Percentiles rank a stretch among this genome's conserved stretches.
Evolutionary conservation across 1,284 basidiomycete genomes (phyloP).

Genomic region (Abortiporus biennis): DNA sequence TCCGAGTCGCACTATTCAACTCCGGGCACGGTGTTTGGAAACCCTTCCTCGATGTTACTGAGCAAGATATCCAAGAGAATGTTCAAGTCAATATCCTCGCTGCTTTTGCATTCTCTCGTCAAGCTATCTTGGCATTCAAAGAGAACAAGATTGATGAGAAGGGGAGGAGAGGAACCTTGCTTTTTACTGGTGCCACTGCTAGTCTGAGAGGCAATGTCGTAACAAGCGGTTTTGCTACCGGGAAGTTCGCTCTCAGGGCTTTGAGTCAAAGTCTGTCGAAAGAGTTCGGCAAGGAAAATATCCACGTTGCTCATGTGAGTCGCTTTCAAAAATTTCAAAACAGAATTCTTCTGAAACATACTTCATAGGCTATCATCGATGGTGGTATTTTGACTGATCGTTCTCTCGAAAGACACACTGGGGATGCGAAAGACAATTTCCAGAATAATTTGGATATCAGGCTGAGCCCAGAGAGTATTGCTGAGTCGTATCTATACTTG

Average conservation of each 20-base stretch:
- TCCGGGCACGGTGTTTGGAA: slow-evolving; percentile 54
- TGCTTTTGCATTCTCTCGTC: slow-evolving; percentile 64
- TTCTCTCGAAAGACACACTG: slow-evolving; percentile 17
- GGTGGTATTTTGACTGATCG: slow-evolving; percentile 49
- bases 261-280: slow-evolving; percentile 73
- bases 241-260: slow-evolving; percentile 62
- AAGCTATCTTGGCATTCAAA: slow-evolving; percentile 57
- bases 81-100: slow-evolving; percentile 51
- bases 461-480: slow-evolving; percentile 61
- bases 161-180: slow-evolving; percentile 54
- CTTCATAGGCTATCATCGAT: slow-evolving; percentile 33
- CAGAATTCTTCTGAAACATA: no score
- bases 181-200: slow-evolving; percentile 78
- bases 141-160: slow-evolving; percentile 44
- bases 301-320: slow-evolving; percentile 53
- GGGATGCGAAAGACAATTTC: slow-evolving; percentile 31
- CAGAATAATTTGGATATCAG: slow-evolving; percentile 39
- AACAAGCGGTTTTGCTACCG: slow-evolving; percentile 64
- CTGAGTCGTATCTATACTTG: slow-evolving; percentile 40
- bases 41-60: slow-evolving; percentile 61
- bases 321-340: not conserved
- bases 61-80: slow-evolving; percentile 44
- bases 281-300: slow-evolving; percentile 75
- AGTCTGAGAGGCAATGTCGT: slow-evolving; percentile 55
- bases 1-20: slow-evolving; percentile 68